Evolutionary conservation across 2,329 filamentous ascomycete genomes (phyloP).

Genomic region (Purpureocillium takamizusanense): DNA sequence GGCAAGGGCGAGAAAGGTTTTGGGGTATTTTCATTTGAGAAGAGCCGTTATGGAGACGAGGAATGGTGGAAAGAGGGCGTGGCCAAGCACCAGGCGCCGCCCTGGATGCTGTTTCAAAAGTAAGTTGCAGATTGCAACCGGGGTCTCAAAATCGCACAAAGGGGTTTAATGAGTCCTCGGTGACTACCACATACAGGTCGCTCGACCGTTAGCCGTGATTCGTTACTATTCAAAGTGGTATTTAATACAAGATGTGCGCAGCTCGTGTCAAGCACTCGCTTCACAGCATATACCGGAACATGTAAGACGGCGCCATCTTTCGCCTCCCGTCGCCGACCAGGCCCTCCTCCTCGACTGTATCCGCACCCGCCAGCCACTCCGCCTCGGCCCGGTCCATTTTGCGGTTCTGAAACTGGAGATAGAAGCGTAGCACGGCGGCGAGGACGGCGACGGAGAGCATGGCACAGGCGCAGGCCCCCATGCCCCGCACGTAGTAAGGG

Average conservation of each 20-base stretch:
- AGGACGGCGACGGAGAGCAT: constrained; percentile 53
- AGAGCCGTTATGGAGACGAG: constrained; percentile 12
- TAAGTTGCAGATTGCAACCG: too few relatives aligned
- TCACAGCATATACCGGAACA: constrained; percentile 40
- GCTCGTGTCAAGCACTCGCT: background rate
- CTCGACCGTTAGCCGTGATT: too few relatives aligned
- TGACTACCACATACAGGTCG: too few relatives aligned
- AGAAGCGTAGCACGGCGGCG: constrained; percentile 42
- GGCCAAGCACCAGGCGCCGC: constrained; percentile 20
- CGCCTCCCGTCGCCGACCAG: constrained; percentile 23
- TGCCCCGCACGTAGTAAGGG: constrained; percentile 54
- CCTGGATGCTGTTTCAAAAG: constrained; percentile 20
- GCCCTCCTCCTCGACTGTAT: constrained; percentile 27
- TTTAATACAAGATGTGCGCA: background rate
- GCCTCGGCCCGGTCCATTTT: constrained; percentile 27
- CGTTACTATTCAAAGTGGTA: background rate
- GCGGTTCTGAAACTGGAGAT: constrained; percentile 42
- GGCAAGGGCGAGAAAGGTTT: constrained; percentile 14
- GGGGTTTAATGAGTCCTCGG: too few relatives aligned
- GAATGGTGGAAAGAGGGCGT: constrained; percentile 28
- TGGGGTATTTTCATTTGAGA: constrained; percentile 15
- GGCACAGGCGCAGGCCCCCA: constrained; percentile 52
- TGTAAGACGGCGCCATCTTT: constrained; percentile 12
- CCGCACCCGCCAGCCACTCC: constrained; percentile 11
- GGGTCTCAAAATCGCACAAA: too few relatives aligned